Conservation (phyloP, 2,329 filamentous ascomycete species). For the Fusarium papillatum region DNA sequence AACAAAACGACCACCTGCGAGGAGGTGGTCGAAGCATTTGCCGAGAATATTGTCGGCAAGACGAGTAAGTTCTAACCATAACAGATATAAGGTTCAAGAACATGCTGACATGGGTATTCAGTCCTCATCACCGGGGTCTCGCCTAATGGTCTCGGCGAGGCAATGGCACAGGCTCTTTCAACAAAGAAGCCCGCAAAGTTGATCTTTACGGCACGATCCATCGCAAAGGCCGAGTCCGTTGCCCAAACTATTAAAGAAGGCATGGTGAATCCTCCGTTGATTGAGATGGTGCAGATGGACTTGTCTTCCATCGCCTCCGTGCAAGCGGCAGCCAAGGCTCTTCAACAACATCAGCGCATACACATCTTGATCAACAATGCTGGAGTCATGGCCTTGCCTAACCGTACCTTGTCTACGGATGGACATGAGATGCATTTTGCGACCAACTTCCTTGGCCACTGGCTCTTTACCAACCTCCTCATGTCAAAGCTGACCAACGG, state of each 20-base stretch:
- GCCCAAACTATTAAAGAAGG: not conserved
- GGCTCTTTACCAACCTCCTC: not conserved
- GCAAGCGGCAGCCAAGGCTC: not conserved
- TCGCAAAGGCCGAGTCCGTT: not conserved
- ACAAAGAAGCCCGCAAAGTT: not conserved
- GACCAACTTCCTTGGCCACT: not conserved
- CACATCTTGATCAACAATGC: conserved; percentile 5
- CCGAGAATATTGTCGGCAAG: not conserved
- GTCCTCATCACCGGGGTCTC: not conserved
- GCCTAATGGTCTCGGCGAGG: not conserved
- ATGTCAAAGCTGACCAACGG: not conserved
- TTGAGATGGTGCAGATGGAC: not conserved
- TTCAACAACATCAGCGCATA: not conserved
- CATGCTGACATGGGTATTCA: not conserved
- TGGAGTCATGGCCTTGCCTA: not conserved
- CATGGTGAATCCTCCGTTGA: not conserved
- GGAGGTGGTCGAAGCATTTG: not conserved
- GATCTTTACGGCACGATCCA: not conserved
- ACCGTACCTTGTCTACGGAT: not conserved
- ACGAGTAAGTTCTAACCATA: not conserved
- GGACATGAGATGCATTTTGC: not conserved
- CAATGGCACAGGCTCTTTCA: not conserved
- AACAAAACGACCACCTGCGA: not conserved
- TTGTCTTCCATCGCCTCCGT: not conserved
- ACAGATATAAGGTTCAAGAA: not conserved